Base-by-base conservation (phyloP, 2,329 filamentous ascomycete species). In the Fusarium sp. region DNA sequence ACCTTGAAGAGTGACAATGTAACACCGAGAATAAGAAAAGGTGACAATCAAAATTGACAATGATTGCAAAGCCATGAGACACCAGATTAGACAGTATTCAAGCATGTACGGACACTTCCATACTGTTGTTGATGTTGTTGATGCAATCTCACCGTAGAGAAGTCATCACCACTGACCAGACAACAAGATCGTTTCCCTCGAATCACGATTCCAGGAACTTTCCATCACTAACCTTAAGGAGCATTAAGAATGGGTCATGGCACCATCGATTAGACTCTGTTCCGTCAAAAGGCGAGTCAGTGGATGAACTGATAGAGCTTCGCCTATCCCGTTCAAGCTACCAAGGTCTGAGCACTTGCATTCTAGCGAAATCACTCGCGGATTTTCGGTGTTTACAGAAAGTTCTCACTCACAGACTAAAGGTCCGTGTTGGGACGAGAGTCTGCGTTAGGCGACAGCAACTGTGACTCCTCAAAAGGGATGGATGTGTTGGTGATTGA, bases 401-500 rank as follows among this genome's bases (percentile, higher is more conserved):
- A 1, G 39, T 34, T 57, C 56, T 52, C 56, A 23, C 34, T n/a
- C 34, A 37, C 34, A 37, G 10, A 37, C 34, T n/a, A 11, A n/a
- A 6, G 34, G 34, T 11, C 34, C 34, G 34, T 37, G 34, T 37
- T 51, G 31, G 26, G 26, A 41, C 23, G 26, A 28, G 31, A 37
- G 31, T 16, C 9, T 37, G 31, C 31, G 18, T 37, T 37, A 37
- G 34, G 18, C 34, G 18, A 41, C 13, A 30, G 13, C 26, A 52
- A 18, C 23, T 28, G 23, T 21, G n/a, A 52, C 44, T 61, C 56
- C 58, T 31, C 18, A 48, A 63, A 43, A 31, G 42, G 58, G 34
- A 62, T 62, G 54, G 39, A 31, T 30, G 21, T 58, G 31, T 26
- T 52, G 18, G n/a, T n/a, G 13, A n/a, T 16, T 14, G 28, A 30